Evolutionary conservation across 2,329 filamentous ascomycete species (phyloP).

Genomic region (Truncatella angustata): DNA sequence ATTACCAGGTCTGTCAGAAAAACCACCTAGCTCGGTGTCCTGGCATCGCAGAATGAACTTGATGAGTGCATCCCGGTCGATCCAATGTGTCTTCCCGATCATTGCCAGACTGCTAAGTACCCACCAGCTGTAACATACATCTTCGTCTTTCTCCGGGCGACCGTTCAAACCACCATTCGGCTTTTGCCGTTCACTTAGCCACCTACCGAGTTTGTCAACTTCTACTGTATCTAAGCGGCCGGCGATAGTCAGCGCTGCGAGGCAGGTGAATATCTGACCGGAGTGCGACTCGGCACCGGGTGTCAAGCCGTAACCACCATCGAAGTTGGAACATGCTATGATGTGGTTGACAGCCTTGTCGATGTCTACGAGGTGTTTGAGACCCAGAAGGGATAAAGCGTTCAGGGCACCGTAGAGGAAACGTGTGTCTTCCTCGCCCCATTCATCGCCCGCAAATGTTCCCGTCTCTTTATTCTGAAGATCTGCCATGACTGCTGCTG

Average conservation of each 20-base stretch:
- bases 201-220: slow-evolving; percentile 76
- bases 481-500: slow-evolving; percentile 65
- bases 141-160: slow-evolving; percentile 89
- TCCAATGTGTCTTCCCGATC: slow-evolving; percentile 87
- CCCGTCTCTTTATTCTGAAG: slow-evolving; percentile 80
- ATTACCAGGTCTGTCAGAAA: slow-evolving; percentile 87
- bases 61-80: slow-evolving; percentile 77
- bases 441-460: slow-evolving; percentile 90
- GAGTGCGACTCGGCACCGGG: slow-evolving; percentile 93
- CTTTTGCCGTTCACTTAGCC: slow-evolving; percentile 91
- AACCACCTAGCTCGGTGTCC: slow-evolving; percentile 78
- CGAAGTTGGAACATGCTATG: slow-evolving; percentile 83
- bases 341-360: slow-evolving; percentile 78
- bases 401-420: slow-evolving; percentile 92
- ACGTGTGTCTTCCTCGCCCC: slow-evolving; percentile 93
- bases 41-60: slow-evolving; percentile 86
- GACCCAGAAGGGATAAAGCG: slow-evolving; percentile 77
- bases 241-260: slow-evolving; percentile 83
- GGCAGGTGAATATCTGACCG: slow-evolving; percentile 92
- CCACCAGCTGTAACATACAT: slow-evolving; percentile 99
- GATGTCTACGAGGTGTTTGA: slow-evolving; percentile 73
- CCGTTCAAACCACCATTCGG: slow-evolving; percentile 88
- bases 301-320: slow-evolving; percentile 87
- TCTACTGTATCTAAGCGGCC: slow-evolving; percentile 79
- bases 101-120: slow-evolving; percentile 89